phyloP scores from a whole-genome alignment of 164 flowering plant genomes.

The Taxillus chinensis region DNA sequence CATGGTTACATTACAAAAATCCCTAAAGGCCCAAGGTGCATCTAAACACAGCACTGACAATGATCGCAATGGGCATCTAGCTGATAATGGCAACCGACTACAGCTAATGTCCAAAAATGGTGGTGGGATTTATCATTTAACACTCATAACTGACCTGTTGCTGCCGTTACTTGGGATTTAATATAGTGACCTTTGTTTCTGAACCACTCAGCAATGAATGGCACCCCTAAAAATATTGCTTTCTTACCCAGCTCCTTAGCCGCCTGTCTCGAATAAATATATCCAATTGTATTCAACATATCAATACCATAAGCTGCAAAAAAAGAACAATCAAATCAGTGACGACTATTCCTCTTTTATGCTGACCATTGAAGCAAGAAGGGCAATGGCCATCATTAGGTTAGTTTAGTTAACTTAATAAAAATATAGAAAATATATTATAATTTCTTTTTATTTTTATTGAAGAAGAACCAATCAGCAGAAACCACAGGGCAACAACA shows the following conservation, averaged over 20 bases:
- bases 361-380: not conserved
- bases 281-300: constrained; percentile 92
- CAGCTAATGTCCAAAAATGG: too few relatives aligned
- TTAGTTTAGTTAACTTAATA: too few relatives aligned
- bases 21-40: too few relatives aligned
- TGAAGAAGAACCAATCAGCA: too few relatives aligned
- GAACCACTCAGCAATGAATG: constrained; percentile 97
- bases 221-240: constrained; percentile 86
- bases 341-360: not conserved
- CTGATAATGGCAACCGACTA: too few relatives aligned
- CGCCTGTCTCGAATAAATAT: constrained; percentile 87
- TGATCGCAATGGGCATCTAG: too few relatives aligned
- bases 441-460: too few relatives aligned
- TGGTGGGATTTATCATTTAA: not conserved
- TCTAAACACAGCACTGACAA: too few relatives aligned
- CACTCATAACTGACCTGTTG: constrained; percentile 53
- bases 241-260: constrained; percentile 98
- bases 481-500: too few relatives aligned
- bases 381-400: not conserved
- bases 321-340: constrained; percentile 7
- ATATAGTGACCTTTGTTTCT: constrained; percentile 95
- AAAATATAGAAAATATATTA: too few relatives aligned
- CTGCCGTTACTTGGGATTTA: constrained; percentile 98
- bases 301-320: constrained; percentile 86
- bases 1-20: too few relatives aligned